Percentiles rank a stretch among this genome's conserved stretches.
Conservation (phyloP, 345 rosid genomes). For the Tarenaya hassleriana region DNA sequence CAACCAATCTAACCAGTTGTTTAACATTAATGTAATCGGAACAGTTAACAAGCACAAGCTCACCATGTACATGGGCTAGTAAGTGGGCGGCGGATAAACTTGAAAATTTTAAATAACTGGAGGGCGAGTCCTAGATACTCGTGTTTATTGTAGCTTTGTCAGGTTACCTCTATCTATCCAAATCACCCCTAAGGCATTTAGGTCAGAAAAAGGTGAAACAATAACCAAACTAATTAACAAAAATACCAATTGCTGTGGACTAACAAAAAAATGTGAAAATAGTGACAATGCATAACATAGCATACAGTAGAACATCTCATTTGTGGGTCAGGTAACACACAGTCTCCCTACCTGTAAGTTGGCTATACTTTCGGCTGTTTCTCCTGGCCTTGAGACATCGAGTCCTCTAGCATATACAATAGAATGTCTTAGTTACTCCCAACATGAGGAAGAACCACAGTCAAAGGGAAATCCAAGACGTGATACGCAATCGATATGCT, state of each 20-base stretch:
- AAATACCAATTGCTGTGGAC: slow-evolving; percentile 1
- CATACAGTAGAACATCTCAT: slow-evolving; percentile 6
- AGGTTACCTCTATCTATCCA: too few species aligned
- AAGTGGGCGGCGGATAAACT: background rate
- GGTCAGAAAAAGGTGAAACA: slow-evolving; percentile 1
- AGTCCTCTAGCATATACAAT: slow-evolving; percentile 58
- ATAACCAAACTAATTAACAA: slow-evolving; percentile 5
- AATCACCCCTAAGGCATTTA: background rate
- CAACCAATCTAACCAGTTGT: background rate
- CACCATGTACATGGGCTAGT: slow-evolving; percentile 3
- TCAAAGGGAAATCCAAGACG: slow-evolving; percentile 9
- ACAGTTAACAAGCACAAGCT: slow-evolving; percentile 9
- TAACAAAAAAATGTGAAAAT: slow-evolving; percentile 1
- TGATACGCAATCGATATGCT: slow-evolving; percentile 14
- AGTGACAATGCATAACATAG: slow-evolving; percentile 12
- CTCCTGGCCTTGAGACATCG: slow-evolving; percentile 82
- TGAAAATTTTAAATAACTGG: too few species aligned
- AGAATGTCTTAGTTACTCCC: slow-evolving; percentile 17
- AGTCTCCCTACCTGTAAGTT: slow-evolving; percentile 65
- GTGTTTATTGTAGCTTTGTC: slow-evolving; percentile 11
- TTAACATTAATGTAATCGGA: slow-evolving; percentile 6
- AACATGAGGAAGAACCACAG: slow-evolving; percentile 12
- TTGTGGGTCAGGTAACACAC: slow-evolving; percentile 10
- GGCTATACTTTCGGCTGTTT: slow-evolving; percentile 57
- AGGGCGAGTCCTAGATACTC: background rate